Conservation (phyloP, 2,329 filamentous ascomycete species). For the Dichotomopilus funicola region DNA sequence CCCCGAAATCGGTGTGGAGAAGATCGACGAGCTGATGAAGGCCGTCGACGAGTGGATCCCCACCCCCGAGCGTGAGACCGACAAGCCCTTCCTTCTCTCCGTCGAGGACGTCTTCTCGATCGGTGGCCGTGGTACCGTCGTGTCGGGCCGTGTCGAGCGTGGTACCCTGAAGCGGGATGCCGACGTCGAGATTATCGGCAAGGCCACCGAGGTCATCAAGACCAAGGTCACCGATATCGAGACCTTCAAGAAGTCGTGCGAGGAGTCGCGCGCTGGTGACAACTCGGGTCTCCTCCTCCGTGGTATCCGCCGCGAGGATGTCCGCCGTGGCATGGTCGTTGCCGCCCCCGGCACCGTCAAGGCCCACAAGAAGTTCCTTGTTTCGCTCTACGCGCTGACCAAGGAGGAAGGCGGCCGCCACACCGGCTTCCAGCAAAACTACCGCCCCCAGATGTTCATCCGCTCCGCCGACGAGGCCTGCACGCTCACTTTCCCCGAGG, state of each 20-base stretch:
- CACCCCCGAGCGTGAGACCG: conserved; percentile 84
- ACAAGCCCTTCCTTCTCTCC: conserved; percentile 99
- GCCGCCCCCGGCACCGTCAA: conserved; percentile 76
- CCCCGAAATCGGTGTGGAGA: conserved; percentile 76
- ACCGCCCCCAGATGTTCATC: conserved; percentile 93
- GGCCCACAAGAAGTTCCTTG: conserved; percentile 84
- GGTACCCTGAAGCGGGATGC: conserved; percentile 88
- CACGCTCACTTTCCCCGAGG: conserved; percentile 79
- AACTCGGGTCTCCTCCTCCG: conserved; percentile 96
- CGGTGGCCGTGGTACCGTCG: conserved; percentile 90
- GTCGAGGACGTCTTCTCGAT: conserved; percentile 92
- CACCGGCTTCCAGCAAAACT: conserved; percentile 92
- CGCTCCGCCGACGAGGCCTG: conserved; percentile 81
- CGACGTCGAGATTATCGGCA: conserved; percentile 92
- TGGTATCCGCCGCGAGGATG: conserved; percentile 92
- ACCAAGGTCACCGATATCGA: conserved; percentile 99
- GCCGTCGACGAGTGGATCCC: conserved; percentile 96
- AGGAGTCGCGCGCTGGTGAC: conserved; percentile 91
- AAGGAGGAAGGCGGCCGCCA: conserved; percentile 98
- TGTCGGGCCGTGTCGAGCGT: conserved; percentile 94
- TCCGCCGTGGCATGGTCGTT: conserved; percentile 91
- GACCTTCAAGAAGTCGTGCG: conserved; percentile 99
- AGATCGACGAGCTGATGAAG: conserved; percentile 85
- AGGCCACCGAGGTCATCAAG: conserved; percentile 75
- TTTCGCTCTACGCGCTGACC: conserved; percentile 92